phyloP scores from a whole-genome alignment of 2,329 filamentous ascomycete genomes.

The Cordyceps farinosa region DNA sequence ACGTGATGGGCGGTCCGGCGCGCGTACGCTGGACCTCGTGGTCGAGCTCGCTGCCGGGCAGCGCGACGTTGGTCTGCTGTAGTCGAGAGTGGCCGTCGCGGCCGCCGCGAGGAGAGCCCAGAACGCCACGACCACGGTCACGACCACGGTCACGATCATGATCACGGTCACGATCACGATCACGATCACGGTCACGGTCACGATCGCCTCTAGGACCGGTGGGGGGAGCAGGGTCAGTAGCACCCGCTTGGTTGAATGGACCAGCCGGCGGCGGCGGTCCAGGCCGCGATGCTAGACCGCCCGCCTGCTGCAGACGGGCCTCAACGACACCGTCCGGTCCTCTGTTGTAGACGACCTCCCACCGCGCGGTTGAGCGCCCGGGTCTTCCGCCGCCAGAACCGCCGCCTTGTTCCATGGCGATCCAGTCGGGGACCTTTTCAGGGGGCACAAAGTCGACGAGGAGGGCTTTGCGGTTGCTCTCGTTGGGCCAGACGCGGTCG shows the following conservation, averaged over 20 bases:
- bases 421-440: slow-evolving; percentile 69
- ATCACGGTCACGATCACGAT: neutral
- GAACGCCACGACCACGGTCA: neutral
- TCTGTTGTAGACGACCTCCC: slow-evolving; percentile 69
- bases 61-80: neutral
- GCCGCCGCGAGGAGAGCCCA: neutral
- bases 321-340: slow-evolving; percentile 52
- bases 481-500: slow-evolving; percentile 78
- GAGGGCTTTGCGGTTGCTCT: slow-evolving; percentile 76
- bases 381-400: slow-evolving; percentile 22
- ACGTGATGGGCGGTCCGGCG: slow-evolving; percentile 41
- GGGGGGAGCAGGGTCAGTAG: neutral
- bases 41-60: slow-evolving; percentile 13
- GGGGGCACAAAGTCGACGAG: slow-evolving; percentile 89
- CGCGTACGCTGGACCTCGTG: slow-evolving; percentile 33
- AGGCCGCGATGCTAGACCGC: neutral
- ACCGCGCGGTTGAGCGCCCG: slow-evolving; percentile 47
- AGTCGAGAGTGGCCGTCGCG: neutral
- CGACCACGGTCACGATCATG: neutral
- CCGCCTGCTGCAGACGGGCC: slow-evolving; percentile 45
- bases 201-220: slow-evolving; percentile 3
- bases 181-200: neutral
- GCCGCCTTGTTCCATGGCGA: slow-evolving; percentile 59
- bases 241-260: slow-evolving; percentile 1
- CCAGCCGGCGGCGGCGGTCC: slow-evolving; percentile 10